Percentiles rank a stretch among this genome's conserved stretches.
Evolutionary conservation across 306 rosid genomes (phyloP).

Genomic region (Ammopiptanthus mongolicus): DNA sequence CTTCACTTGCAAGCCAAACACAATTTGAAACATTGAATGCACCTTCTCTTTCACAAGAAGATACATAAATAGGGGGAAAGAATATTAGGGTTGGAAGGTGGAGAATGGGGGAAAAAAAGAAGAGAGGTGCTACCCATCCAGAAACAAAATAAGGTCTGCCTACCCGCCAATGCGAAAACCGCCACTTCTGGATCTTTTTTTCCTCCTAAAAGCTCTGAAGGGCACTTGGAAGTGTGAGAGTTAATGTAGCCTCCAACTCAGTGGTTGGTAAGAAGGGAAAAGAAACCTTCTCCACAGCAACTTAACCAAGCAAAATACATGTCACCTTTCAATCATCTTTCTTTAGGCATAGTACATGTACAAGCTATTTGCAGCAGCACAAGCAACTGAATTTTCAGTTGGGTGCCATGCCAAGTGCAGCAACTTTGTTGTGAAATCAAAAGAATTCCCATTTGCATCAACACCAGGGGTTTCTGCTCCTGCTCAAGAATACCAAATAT

Average conservation of each 20-base stretch:
- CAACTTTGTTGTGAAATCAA: slow-evolving; percentile 91
- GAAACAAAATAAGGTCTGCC: slow-evolving; percentile 64
- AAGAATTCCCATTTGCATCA: slow-evolving; percentile 95
- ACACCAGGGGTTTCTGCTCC: slow-evolving; percentile 78
- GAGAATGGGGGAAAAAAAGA: not conserved
- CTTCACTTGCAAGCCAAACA: slow-evolving; percentile 79
- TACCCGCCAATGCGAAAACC: slow-evolving; percentile 38
- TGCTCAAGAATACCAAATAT: slow-evolving; percentile 24
- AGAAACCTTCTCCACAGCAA: slow-evolving; percentile 67
- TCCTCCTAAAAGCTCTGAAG: slow-evolving; percentile 35
- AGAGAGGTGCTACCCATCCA: slow-evolving; percentile 37
- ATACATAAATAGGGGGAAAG: slow-evolving; percentile 32
- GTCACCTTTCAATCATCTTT: slow-evolving; percentile 38
- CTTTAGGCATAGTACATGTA: slow-evolving; percentile 97
- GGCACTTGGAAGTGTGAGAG: slow-evolving; percentile 49
- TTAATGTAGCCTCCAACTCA: slow-evolving; percentile 59
- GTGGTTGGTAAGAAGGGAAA: slow-evolving; percentile 48
- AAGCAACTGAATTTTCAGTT: slow-evolving; percentile 82
- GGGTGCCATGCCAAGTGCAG: slow-evolving; percentile 99
- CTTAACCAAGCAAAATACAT: slow-evolving; percentile 40
- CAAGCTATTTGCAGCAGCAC: slow-evolving; percentile 99
- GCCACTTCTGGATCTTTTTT: slow-evolving; percentile 49
- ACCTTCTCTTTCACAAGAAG: slow-evolving; percentile 66
- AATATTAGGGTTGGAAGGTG: slow-evolving; percentile 37
- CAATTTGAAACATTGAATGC: slow-evolving; percentile 57